phyloP scores from a whole-genome alignment of 257 asterid genomes.

The Misopates orontium region DNA sequence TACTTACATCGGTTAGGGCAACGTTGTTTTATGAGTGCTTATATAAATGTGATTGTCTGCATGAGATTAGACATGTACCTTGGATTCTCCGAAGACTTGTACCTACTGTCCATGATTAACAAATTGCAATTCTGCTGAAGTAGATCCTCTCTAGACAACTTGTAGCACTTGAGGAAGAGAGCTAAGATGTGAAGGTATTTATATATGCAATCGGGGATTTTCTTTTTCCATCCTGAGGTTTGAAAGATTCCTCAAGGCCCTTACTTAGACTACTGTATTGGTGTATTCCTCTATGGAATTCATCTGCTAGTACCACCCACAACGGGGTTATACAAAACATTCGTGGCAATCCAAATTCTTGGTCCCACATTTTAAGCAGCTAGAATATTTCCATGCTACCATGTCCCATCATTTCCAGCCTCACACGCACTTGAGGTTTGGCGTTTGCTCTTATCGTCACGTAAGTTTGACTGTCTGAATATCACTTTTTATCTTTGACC shows the following conservation, averaged over 20 bases:
- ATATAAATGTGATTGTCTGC: slow-evolving; percentile 7
- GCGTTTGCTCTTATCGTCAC: slow-evolving; percentile 17
- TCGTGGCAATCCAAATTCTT: slow-evolving; percentile 27
- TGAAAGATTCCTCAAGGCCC: slow-evolving; percentile 39
- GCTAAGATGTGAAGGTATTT: slow-evolving; percentile 43
- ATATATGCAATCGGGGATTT: slow-evolving; percentile 38
- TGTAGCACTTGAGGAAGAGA: slow-evolving; percentile 33
- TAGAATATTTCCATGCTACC: slow-evolving; percentile 43
- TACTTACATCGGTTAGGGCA: background rate
- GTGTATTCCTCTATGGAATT: slow-evolving; percentile 18
- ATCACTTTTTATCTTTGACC: slow-evolving; percentile 4
- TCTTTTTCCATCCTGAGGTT: slow-evolving; percentile 10
- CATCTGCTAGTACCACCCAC: background rate
- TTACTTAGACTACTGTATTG: background rate
- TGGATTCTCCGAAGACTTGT: slow-evolving; percentile 50
- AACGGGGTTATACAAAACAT: slow-evolving; percentile 28
- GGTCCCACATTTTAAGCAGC: slow-evolving; percentile 40
- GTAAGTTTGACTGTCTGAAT: slow-evolving; percentile 5
- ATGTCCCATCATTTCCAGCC: slow-evolving; percentile 17
- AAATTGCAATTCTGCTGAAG: slow-evolving; percentile 19
- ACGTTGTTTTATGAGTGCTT: background rate
- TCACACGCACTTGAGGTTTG: slow-evolving; percentile 10
- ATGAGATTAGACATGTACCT: slow-evolving; percentile 36
- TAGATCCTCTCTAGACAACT: slow-evolving; percentile 23
- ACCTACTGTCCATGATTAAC: slow-evolving; percentile 56